These are phyloP conservation scores for Leptosphaerulina australis DNA, from an alignment of 2,329 filamentous ascomycete species.

Conservation along the genomic window DNA sequence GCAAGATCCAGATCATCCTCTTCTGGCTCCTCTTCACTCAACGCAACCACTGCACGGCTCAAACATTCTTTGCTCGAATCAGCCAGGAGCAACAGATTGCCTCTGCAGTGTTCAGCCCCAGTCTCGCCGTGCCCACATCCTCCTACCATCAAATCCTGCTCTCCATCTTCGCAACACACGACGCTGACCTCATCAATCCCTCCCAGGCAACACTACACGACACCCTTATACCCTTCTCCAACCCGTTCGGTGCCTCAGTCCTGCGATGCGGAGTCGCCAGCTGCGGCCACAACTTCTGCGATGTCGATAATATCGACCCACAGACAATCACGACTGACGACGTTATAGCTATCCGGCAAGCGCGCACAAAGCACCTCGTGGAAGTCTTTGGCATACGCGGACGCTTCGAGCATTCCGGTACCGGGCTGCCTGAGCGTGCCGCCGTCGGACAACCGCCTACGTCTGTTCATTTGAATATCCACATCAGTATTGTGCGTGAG, in stretches of 20 bases:
- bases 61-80: slow-evolving; percentile 40
- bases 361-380: slow-evolving; percentile 31
- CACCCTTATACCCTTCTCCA: slow-evolving; percentile 31
- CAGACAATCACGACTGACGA: neutral
- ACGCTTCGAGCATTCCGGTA: slow-evolving; percentile 28
- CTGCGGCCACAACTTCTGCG: slow-evolving; percentile 25
- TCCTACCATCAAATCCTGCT: slow-evolving; percentile 25
- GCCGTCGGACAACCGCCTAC: slow-evolving; percentile 25
- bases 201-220: slow-evolving; percentile 11
- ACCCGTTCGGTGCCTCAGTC: slow-evolving; percentile 37
- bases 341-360: slow-evolving; percentile 23
- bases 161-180: slow-evolving; percentile 34
- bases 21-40: slow-evolving; percentile 44
- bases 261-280: slow-evolving; percentile 31
- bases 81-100: slow-evolving; percentile 30
- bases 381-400: slow-evolving; percentile 26
- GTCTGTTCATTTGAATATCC: slow-evolving; percentile 35
- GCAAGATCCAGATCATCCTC: slow-evolving; percentile 37
- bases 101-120: slow-evolving; percentile 24
- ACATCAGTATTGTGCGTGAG: slow-evolving; percentile 34
- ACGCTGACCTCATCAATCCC: slow-evolving; percentile 16
- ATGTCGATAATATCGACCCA: neutral
- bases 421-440: slow-evolving; percentile 37
- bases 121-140: slow-evolving; percentile 21
- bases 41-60: slow-evolving; percentile 35